phyloP scores from a whole-genome alignment of 2,329 filamentous ascomycete species.

The Capronia americana region DNA sequence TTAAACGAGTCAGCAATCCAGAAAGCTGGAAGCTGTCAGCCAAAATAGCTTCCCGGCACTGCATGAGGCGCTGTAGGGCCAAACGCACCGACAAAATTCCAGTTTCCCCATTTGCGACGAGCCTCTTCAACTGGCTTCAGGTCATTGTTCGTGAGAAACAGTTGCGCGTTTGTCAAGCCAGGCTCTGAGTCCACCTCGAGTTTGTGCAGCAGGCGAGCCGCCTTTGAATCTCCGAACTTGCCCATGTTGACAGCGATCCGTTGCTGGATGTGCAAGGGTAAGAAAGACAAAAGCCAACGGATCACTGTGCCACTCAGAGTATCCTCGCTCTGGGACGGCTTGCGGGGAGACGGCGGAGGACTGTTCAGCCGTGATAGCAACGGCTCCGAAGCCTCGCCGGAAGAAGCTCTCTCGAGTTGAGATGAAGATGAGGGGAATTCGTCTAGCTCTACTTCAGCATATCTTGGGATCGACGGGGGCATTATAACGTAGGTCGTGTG shows the following conservation, averaged over 20 bases:
- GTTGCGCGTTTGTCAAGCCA: slow-evolving; percentile 64
- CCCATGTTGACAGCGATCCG: slow-evolving; percentile 1
- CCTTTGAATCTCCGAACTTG: slow-evolving; percentile 16
- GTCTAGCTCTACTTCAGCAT: slow-evolving; percentile 10
- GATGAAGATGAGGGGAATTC: slow-evolving; percentile 13
- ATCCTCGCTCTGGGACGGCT: neutral
- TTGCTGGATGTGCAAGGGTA: slow-evolving; percentile 17
- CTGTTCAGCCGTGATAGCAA: neutral
- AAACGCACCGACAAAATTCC: slow-evolving; percentile 44
- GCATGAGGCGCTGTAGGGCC: slow-evolving; percentile 71
- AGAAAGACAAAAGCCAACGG: neutral
- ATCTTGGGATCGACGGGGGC: neutral
- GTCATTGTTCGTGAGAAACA: slow-evolving; percentile 58
- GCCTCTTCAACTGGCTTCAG: slow-evolving; percentile 50
- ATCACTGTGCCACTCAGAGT: neutral
- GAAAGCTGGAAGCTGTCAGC: slow-evolving; percentile 61
- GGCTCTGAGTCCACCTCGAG: slow-evolving; percentile 76
- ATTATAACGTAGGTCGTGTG: neutral
- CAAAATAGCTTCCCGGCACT: slow-evolving; percentile 57
- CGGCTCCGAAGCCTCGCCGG: slow-evolving; percentile 11
- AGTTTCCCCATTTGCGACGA: slow-evolving; percentile 48
- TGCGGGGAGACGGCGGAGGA: neutral
- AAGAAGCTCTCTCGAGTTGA: neutral
- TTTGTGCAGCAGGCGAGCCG: slow-evolving; percentile 51
- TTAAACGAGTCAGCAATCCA: slow-evolving; percentile 51